Evolutionary conservation across 176 grass and related monocot genomes (phyloP), one percentile per base, ranked within the genome.

Genomic region (Ensete ventricosum): DNA sequence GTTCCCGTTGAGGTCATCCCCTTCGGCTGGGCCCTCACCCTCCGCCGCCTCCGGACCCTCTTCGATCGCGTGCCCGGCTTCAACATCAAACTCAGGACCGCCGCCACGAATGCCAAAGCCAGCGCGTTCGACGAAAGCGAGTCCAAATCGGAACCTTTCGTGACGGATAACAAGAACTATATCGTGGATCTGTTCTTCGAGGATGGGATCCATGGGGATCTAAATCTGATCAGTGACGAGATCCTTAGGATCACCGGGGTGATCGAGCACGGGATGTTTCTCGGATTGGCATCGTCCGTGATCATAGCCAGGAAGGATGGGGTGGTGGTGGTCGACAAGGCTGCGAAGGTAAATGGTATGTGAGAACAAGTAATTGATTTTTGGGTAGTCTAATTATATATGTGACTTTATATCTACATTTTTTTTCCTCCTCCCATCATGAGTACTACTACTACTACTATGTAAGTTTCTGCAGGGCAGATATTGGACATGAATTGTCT

Each of bases 11-110:
- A 70, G 29, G 67, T 70, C 43, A 70, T 70, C 67, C 67, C 67
- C 67, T 70, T 70, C 67, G 67, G 67, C 67, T 70, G 67, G 67
- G 34, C 67, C 67, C 67, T 70, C 67, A 70, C 67, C 9, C 67
- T 70, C 16, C 67, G 34, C 67, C 48, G 67, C 34, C 67, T 70
- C 6, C 34, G 49, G 13, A 70, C 19, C 67, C 67, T 70, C 67
- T 70, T 70, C 48, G 67, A 70, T 48, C 48, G 67, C 43, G 51
- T 48, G 13, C 34, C 67, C 2, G 67, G 67, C 34, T 70, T 70
- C 43, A 70, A 70, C 20, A 17, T 70, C 43, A 70, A 70, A 48
- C 48, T 70, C 67, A 49, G 67, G 34, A 70, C 67, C 9, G 14
- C 67, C 48, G 9, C 67, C 21, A 11, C 51, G 17, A 70, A 70